Base-by-base conservation (phyloP, 345 rosid species). In the Schrenkiella parvula region DNA sequence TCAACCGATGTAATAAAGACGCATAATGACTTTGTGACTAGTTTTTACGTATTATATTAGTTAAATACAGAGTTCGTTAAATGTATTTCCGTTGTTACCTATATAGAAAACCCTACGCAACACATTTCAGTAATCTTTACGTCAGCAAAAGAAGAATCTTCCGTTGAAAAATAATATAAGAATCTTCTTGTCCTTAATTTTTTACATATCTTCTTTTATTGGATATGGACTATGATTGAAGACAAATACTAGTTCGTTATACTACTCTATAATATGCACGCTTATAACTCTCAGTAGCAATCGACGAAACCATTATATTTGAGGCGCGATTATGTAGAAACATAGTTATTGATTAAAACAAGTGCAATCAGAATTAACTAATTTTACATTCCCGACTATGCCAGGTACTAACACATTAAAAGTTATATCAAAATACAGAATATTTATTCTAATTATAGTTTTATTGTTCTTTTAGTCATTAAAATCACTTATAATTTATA, bases 51-150 rank as follows among this genome's bases (percentile, higher is more conserved):
- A 66, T 19, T 50, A 11, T 3, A 18, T 17, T 23, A 28, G 31
- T 60, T 59, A 42, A 60, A 41, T 58, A 37, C 44, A 32, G 8
- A 50, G 25, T 51, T 48, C 38, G 63, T 51, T 60, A 50, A 43
- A 66, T 57, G 61, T 58, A 66, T 59, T 67, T 38, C 46, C 55
- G 32, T 31, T 67, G 18, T 58, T 38, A 32, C 47, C 17, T 58
- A 39, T 31, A 74, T 28, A 59, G 58, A 48, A 66, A 74, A 11
- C 62, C 62, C 22, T 55, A 67, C 78, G 56, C 63, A 74, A 67
- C 55, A 74, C 37, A 67, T 11, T 58, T 50, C 8, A 50, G 15
- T 21, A 23, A 35, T 29, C 38, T 59, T 37, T 28, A 66, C 55
- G 48, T 66, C 66, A 56, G 43, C 66, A n/a, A 56, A 44, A 42